Conservation (phyloP, 2,329 filamentous ascomycete species). For the Chalaropsis thielavioides region DNA sequence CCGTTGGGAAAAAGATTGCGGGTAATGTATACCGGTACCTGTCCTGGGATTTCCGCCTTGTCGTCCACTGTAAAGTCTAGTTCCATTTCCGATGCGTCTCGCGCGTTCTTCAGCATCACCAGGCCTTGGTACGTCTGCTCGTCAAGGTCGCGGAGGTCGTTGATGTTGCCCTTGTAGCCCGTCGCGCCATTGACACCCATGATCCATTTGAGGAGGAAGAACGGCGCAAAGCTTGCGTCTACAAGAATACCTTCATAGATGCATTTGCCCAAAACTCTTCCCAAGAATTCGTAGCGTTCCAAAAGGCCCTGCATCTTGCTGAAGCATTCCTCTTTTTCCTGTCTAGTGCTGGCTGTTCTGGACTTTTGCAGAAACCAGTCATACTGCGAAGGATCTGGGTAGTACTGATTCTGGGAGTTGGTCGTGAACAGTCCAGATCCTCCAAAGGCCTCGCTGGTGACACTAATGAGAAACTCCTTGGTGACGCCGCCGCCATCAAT, state of each 20-base stretch:
- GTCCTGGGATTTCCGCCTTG: slow-evolving; percentile 34
- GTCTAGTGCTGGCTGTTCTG: slow-evolving; percentile 21
- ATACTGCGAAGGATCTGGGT: slow-evolving; percentile 68
- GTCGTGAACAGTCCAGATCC: slow-evolving; percentile 56
- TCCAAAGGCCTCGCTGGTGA: slow-evolving; percentile 72
- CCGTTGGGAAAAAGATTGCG: slow-evolving; percentile 65
- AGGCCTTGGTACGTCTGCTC: slow-evolving; percentile 82
- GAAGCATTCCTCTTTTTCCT: neutral
- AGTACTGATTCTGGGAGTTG: slow-evolving; percentile 61
- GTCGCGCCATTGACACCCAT: slow-evolving; percentile 44
- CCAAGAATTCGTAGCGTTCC: slow-evolving; percentile 75
- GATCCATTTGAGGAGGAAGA: slow-evolving; percentile 89
- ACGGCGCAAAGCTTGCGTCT: slow-evolving; percentile 82
- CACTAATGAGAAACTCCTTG: slow-evolving; percentile 86
- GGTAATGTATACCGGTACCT: slow-evolving; percentile 43
- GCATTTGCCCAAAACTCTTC: slow-evolving; percentile 87
- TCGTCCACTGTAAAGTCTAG: slow-evolving; percentile 87
- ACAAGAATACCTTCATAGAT: slow-evolving; percentile 93
- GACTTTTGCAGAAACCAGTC: slow-evolving; percentile 53
- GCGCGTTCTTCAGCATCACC: slow-evolving; percentile 67
- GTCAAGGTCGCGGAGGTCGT: slow-evolving; percentile 85
- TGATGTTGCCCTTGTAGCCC: slow-evolving; percentile 73
- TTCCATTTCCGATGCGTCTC: slow-evolving; percentile 38
- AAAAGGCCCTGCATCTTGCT: slow-evolving; percentile 35
- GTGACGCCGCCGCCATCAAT: slow-evolving; percentile 96